Percentiles rank a stretch among this genome's conserved stretches.
These are phyloP conservation scores for Corylus americana DNA, from an alignment of 306 rosid species.

Conservation along the genomic window DNA sequence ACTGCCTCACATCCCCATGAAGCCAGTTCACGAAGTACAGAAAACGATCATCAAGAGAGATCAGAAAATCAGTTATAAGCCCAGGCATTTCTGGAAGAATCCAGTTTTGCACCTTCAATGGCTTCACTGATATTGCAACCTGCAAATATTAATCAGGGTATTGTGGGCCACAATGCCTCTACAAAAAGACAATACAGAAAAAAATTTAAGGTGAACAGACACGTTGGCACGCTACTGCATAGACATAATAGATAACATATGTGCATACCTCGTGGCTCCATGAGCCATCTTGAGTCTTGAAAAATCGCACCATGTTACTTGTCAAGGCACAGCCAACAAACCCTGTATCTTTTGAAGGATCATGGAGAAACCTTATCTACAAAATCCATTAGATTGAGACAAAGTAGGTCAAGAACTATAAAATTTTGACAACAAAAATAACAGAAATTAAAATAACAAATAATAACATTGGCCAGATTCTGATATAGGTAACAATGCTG, in stretches of 20 bases:
- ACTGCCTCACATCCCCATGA: constrained; percentile 94
- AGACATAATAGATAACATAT: constrained; percentile 9
- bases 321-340: constrained; percentile 87
- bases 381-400: constrained; percentile 19
- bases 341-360: constrained; percentile 90
- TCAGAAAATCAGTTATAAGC: constrained; percentile 82
- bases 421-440: background rate
- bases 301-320: constrained; percentile 88
- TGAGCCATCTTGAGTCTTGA: constrained; percentile 64
- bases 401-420: background rate
- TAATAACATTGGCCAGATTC: background rate
- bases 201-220: constrained; percentile 4
- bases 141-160: constrained; percentile 32
- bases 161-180: background rate
- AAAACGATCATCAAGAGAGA: constrained; percentile 90
- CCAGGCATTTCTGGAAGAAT: constrained; percentile 96
- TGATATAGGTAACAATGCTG: background rate
- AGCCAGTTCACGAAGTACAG: constrained; percentile 92
- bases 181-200: background rate
- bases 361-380: constrained; percentile 87
- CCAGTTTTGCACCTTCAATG: constrained; percentile 92
- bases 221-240: background rate
- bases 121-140: constrained; percentile 69
- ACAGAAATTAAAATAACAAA: background rate
- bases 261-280: constrained; percentile 89